phyloP scores from a whole-genome alignment of 331 rosid species.

The Acacia concinna region DNA sequence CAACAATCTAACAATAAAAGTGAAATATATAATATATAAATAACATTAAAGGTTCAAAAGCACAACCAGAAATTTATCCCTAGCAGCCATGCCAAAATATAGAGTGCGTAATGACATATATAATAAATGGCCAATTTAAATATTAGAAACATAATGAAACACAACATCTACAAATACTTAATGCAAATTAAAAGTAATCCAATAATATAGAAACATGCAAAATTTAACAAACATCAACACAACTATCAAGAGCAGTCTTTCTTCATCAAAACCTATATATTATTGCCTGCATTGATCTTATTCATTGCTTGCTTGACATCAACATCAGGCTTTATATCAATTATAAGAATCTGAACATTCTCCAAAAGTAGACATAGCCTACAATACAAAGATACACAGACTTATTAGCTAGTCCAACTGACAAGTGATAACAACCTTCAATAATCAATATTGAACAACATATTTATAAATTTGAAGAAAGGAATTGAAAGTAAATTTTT shows the following conservation, averaged over 20 bases:
- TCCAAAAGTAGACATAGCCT: slow-evolving; percentile 83
- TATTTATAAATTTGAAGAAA: slow-evolving; percentile 8
- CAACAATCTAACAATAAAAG: not conserved
- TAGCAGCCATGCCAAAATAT: not conserved
- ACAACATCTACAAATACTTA: not conserved
- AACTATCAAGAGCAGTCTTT: slow-evolving; percentile 6
- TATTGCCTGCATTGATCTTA: slow-evolving; percentile 78
- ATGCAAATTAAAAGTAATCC: slow-evolving; percentile 2
- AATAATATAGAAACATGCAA: not conserved
- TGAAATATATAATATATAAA: not conserved
- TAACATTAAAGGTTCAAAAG: not conserved
- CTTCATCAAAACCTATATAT: not conserved
- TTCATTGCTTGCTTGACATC: slow-evolving; percentile 80
- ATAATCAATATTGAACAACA: not conserved
- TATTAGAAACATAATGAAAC: not conserved
- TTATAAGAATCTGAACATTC: slow-evolving; percentile 79
- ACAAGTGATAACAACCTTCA: slow-evolving; percentile 3
- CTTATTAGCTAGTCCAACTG: not conserved
- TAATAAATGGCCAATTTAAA: not conserved
- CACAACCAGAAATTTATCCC: not conserved
- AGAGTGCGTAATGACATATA: not conserved
- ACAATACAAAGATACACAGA: slow-evolving; percentile 27
- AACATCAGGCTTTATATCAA: slow-evolving; percentile 71
- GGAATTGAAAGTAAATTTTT: not conserved
- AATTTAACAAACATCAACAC: not conserved